Evolutionary conservation across 2,329 filamentous ascomycete species (phyloP).

Genomic region (Aspergillus sp.): DNA sequence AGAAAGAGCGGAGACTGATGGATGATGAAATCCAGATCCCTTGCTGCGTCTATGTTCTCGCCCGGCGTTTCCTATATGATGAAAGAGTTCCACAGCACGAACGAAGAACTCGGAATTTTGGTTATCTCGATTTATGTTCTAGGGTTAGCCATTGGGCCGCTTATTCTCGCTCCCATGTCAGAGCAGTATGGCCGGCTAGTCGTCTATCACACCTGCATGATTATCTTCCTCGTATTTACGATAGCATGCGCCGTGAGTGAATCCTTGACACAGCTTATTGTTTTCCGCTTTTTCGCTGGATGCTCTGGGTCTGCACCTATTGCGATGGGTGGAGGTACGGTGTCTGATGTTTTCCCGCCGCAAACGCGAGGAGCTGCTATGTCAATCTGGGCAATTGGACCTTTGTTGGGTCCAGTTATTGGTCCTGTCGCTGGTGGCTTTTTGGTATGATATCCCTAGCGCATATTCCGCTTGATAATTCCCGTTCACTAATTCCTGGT

Average conservation of each 20-base stretch:
- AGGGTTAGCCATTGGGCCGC: not conserved
- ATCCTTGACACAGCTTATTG: constrained; percentile 51
- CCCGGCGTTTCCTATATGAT: constrained; percentile 1
- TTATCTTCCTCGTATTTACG: constrained; percentile 50
- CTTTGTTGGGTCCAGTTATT: constrained; percentile 22
- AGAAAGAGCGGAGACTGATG: too few relatives aligned
- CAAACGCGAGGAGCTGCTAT: constrained; percentile 38
- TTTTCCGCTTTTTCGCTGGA: constrained; percentile 57
- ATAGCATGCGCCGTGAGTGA: constrained; percentile 51
- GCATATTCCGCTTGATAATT: not conserved
- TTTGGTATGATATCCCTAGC: constrained; percentile 17
- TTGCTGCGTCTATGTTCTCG: constrained; percentile 6
- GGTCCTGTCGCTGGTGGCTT: constrained; percentile 35
- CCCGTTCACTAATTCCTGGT: too few relatives aligned
- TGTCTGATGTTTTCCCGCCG: constrained; percentile 38
- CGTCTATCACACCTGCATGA: not conserved
- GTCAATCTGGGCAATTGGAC: constrained; percentile 36
- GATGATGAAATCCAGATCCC: not conserved
- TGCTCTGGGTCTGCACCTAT: constrained; percentile 26
- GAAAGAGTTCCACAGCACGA: not conserved
- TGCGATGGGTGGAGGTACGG: constrained; percentile 39
- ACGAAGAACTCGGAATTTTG: not conserved
- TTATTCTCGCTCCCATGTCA: not conserved
- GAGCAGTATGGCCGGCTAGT: not conserved
- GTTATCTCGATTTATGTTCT: not conserved